Evolutionary conservation across 768 basidiomycete species (phyloP).

Genomic region (Nevesoporus exiguus): DNA sequence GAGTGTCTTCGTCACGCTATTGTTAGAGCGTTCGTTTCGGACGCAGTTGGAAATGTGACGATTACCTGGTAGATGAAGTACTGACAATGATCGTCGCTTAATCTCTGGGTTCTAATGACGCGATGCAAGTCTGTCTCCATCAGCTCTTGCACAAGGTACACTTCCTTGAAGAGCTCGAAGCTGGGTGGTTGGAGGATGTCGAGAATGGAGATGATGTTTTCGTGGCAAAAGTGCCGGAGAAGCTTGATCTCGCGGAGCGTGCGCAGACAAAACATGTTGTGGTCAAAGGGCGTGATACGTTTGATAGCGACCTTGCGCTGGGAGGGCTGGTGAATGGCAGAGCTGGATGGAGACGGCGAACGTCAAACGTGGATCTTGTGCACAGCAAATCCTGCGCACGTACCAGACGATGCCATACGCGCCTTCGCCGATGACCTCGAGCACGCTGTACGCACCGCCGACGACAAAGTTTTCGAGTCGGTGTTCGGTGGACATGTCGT

Average conservation of each 20-base stretch:
- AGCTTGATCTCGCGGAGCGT: constrained; percentile 92
- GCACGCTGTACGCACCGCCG: constrained; percentile 60
- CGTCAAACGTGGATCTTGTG: not conserved
- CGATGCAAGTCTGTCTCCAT: constrained; percentile 95
- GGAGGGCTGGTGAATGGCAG: constrained; percentile 73
- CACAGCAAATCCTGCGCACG: constrained; percentile 14
- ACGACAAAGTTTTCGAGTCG: constrained; percentile 47
- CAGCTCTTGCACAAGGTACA: constrained; percentile 70
- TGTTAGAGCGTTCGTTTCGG: constrained; percentile 3
- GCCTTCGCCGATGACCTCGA: constrained; percentile 90
- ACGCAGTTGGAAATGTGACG: constrained; percentile 6
- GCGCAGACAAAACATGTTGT: constrained; percentile 85
- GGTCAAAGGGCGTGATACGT: constrained; percentile 92
- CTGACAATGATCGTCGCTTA: constrained; percentile 94
- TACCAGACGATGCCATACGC: constrained; percentile 91
- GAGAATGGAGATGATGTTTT: constrained; percentile 92
- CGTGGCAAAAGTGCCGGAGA: constrained; percentile 79
- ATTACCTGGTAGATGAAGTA: constrained; percentile 95
- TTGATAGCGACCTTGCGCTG: constrained; percentile 92
- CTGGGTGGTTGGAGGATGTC: constrained; percentile 84
- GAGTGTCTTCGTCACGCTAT: constrained; percentile 56
- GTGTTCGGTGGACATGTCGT: constrained; percentile 24
- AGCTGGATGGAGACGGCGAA: constrained; percentile 36
- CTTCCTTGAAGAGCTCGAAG: constrained; percentile 81
- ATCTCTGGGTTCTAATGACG: constrained; percentile 90